Evolutionary conservation across 345 rosid species (phyloP), one percentile per base, ranked within the genome.

Genomic region (Dovyalis caffra): DNA sequence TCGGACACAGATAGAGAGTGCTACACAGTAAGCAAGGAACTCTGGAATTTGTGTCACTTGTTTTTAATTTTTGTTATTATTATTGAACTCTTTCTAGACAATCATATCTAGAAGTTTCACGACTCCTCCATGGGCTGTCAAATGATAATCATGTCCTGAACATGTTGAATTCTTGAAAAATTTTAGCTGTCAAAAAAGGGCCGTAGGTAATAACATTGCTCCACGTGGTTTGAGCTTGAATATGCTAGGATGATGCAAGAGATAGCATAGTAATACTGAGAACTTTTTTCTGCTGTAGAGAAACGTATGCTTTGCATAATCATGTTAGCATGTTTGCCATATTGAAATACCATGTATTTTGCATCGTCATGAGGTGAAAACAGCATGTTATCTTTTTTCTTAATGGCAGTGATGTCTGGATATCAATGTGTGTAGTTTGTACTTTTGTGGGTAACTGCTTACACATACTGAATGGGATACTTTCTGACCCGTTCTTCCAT

Each of bases 1-100:
- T 84, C 96, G 2, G 99, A 95, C 74, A 77, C 83, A 1, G 97
- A 93, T 79, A 87, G 87, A 77, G 99, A 95, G 64, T 95, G 99
- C 79, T 93, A 90, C 77, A 78, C 74, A 43, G 99, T 95, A 85
- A 85, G 90, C 80, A 34, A 76, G 63, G 70, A 62, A 69, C 63
- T 51, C n/a, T 49, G 18, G 20, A 6, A 2, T 11, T 38, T 33
- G 16, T 29, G 43, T 43, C 16, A 29, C 45, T 12, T 5, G 23
- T 11, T 67, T 25, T 20, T 8, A 12, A 21, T 7, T 18, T 43
- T 4, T 32, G 10, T 29, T 23, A 63, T 40, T 43, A 31, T 45
- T 26, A 31, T 25, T 4, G 49, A 32, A 26, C 62, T 34, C 51
- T 57, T 10, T 33, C 43, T 29, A 63, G 18, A 12, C 21, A 14